Percentiles rank a stretch among this genome's conserved stretches.
Conservation (phyloP, 2,329 filamentous ascomycete species). For the Graphilbum sp. region DNA sequence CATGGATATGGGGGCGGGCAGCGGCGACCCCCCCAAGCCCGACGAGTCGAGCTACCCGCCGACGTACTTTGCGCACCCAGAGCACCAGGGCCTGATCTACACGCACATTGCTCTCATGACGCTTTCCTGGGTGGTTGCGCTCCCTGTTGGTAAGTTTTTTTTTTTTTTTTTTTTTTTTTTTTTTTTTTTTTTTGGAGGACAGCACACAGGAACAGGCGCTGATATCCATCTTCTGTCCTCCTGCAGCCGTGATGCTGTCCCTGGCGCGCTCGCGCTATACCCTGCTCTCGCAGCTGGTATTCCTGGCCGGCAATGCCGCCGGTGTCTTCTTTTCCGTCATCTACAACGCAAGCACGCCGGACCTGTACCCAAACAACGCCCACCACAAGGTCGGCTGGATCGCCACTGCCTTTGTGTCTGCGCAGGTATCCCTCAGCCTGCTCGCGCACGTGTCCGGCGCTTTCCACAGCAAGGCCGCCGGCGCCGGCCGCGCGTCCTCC, state of each 20-base stretch:
- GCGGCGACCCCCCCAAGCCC: neutral
- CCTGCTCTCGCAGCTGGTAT: constrained; percentile 50
- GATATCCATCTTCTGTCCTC: too few relatives aligned
- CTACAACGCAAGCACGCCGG: constrained; percentile 69
- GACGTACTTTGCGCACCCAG: constrained; percentile 43
- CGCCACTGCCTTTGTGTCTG: constrained; percentile 52
- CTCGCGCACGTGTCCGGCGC: constrained; percentile 42
- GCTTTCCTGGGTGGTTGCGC: constrained; percentile 52
- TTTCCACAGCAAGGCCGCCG: constrained; percentile 10
- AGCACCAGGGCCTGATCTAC: constrained; percentile 41
- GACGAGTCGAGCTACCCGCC: constrained; percentile 19
- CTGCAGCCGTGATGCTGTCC: constrained; percentile 67
- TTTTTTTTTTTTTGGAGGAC: too few relatives aligned
- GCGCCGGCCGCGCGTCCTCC: too few relatives aligned
- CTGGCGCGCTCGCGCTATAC: constrained; percentile 62
- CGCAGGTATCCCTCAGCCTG: constrained; percentile 53
- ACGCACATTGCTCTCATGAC: constrained; percentile 57
- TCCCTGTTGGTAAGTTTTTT: constrained; percentile 50
- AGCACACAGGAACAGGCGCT: too few relatives aligned
- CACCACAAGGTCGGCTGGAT: constrained; percentile 84
- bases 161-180: too few relatives aligned
- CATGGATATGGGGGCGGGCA: constrained; percentile 10
- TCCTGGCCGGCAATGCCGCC: constrained; percentile 45
- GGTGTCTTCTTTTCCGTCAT: constrained; percentile 49
- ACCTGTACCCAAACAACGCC: constrained; percentile 75